Percentiles rank a stretch among this genome's conserved stretches.
These are phyloP conservation scores for Debaryomyces subglobosus DNA, from an alignment of 1,139 yeast species.

Conservation along the genomic window DNA sequence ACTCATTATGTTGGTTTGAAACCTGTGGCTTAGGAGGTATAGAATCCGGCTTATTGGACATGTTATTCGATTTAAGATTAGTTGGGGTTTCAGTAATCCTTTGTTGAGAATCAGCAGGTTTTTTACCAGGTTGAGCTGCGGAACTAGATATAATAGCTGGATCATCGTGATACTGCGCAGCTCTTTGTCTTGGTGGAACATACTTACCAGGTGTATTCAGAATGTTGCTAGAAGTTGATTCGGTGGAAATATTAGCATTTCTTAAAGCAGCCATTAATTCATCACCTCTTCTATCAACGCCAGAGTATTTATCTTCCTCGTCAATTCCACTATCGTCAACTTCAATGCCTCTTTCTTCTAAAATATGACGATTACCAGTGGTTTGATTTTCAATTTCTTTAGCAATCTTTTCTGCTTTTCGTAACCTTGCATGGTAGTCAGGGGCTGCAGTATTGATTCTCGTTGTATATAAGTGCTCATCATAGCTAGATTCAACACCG, in stretches of 20 bases:
- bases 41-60: constrained; percentile 30
- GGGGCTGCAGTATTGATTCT: constrained; percentile 75
- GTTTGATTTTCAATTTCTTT: constrained; percentile 75
- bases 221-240: constrained; percentile 11
- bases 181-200: constrained; percentile 68
- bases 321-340: constrained; percentile 87
- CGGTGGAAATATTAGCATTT: constrained; percentile 28
- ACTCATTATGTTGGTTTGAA: constrained; percentile 31
- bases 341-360: constrained; percentile 84
- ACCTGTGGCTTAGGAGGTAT: constrained; percentile 39
- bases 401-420: constrained; percentile 78
- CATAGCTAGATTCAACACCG: constrained; percentile 85
- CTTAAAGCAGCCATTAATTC: constrained; percentile 66
- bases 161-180: constrained; percentile 66
- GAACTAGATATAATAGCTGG: constrained; percentile 75
- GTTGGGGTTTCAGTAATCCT: background rate
- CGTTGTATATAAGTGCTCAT: constrained; percentile 90
- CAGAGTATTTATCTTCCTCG: constrained; percentile 96
- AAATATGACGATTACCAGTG: constrained; percentile 74
- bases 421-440: constrained; percentile 65
- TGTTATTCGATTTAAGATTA: constrained; percentile 9
- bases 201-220: constrained; percentile 39
- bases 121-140: constrained; percentile 24
- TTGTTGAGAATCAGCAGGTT: background rate
- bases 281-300: constrained; percentile 71